A percentile compares a stretch with the other conserved stretches of the same genome.
Conservation (phyloP, 2,329 filamentous ascomycete species). For the Aureobasidium zeae region DNA sequence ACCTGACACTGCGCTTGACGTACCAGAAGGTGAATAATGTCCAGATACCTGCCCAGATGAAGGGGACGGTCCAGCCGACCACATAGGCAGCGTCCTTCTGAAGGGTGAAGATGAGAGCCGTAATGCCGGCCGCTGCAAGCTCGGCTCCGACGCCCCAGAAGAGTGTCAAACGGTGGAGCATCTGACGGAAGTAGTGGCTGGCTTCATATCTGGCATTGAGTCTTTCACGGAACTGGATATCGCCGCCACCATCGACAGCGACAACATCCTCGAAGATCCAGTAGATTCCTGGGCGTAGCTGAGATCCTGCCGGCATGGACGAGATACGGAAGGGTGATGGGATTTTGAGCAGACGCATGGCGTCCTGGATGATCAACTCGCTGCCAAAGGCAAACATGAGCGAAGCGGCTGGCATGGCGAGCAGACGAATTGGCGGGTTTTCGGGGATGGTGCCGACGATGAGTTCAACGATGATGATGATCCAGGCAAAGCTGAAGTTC, state of each 20-base stretch:
- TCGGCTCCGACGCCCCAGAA: constrained; percentile 45
- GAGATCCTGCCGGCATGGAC: constrained; percentile 42
- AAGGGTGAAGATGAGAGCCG: constrained; percentile 40
- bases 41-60: constrained; percentile 43
- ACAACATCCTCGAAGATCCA: constrained; percentile 46
- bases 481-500: constrained; percentile 47
- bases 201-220: constrained; percentile 45
- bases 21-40: constrained; percentile 37
- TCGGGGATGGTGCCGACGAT: constrained; percentile 41
- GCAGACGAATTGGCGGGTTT: constrained; percentile 43
- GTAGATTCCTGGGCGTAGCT: constrained; percentile 46
- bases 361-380: constrained; percentile 43
- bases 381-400: constrained; percentile 46
- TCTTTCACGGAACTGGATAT: constrained; percentile 43
- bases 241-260: constrained; percentile 45
- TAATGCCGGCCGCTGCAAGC: constrained; percentile 32
- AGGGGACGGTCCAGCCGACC: constrained; percentile 42
- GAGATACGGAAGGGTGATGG: constrained; percentile 44
- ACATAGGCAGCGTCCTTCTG: constrained; percentile 40
- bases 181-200: constrained; percentile 44
- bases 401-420: constrained; percentile 44
- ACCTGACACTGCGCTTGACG: constrained; percentile 32
- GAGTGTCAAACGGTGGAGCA: constrained; percentile 43
- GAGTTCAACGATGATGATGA: constrained; percentile 48
- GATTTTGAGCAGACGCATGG: constrained; percentile 36